phyloP scores from a whole-genome alignment of 495 filamentous ascomycete genomes.

The Trichoderma asperelloides region DNA sequence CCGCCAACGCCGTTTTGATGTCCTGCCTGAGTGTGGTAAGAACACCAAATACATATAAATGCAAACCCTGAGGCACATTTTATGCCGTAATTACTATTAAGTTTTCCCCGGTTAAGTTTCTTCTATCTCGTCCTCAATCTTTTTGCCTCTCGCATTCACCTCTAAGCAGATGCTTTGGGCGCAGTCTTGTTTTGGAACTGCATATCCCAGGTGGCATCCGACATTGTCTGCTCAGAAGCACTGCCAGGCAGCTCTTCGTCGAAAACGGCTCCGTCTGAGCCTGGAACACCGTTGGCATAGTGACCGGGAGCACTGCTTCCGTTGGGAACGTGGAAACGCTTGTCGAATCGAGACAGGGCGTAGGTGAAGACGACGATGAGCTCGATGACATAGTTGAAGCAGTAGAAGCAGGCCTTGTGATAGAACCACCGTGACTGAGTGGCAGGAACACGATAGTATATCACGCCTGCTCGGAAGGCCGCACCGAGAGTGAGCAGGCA shows the following conservation, averaged over 20 bases:
- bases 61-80: not conserved
- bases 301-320: constrained; percentile 32
- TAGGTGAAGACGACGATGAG: constrained; percentile 57
- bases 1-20: not conserved
- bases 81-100: not conserved
- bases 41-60: not conserved
- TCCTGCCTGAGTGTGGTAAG: not conserved
- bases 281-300: constrained; percentile 20
- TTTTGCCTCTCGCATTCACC: not conserved
- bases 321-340: constrained; percentile 61
- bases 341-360: constrained; percentile 57
- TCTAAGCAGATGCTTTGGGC: not conserved
- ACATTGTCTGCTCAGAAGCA: not conserved
- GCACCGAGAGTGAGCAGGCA: constrained; percentile 61
- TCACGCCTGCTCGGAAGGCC: constrained; percentile 52
- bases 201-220: not conserved
- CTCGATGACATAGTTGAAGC: constrained; percentile 70
- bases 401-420: constrained; percentile 63
- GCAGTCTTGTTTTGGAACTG: not conserved
- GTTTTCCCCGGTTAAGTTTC: not conserved
- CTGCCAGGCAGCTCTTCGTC: not conserved
- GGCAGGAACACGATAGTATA: constrained; percentile 44
- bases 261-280: not conserved
- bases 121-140: not conserved
- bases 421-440: constrained; percentile 58